Evolutionary conservation across 768 basidiomycete species (phyloP), one percentile per base, ranked within the genome.

Genomic region (Pilatotrama ljubarskyi): DNA sequence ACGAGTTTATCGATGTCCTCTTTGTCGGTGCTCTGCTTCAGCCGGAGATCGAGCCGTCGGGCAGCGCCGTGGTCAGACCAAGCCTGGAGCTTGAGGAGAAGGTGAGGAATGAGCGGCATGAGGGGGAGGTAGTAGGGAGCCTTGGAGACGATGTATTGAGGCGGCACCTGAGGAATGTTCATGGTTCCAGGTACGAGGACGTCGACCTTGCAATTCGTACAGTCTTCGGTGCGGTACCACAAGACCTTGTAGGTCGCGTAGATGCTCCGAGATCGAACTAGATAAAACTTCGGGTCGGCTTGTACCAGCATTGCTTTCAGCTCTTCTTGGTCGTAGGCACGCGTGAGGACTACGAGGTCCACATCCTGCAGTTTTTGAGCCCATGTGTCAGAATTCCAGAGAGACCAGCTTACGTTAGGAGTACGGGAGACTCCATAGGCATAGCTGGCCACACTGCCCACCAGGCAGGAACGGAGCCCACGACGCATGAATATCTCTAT

Each of bases 381-480:
- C 2, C 2, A 35, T 17, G 25, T 37, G 15, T 24, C 6, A 26
- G 50, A 14, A 17, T 44, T 8, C n/a, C 15, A n/a, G 44, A 32
- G 43, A 11, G 17, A 6, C 8, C 2, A 35, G 37, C 51, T n/a
- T 22, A 80, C 79, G 37, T 73, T 72, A 8, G 77, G 77, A 5
- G 66, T 68, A 8, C 78, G 66, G 18, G 66, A 54, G 62, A 73
- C 77, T 5, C 78, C 79, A 25, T 76, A 76, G 13, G 75, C 63
- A 14, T 71, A 65, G 60, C 77, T 78, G 3, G 76, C 78, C 10
- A 70, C 70, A 22, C 79, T 75, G 3, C 78, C 79, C 13, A 79
- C 72, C 11, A 80, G 67, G 53, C 74, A 78, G 25, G 71, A 73
- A 10, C 65, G 46, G 29, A 78, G 67, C 8, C 70, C 71, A 15